Conservation (phyloP, 345 rosid species). For the Luvunga scandens region DNA sequence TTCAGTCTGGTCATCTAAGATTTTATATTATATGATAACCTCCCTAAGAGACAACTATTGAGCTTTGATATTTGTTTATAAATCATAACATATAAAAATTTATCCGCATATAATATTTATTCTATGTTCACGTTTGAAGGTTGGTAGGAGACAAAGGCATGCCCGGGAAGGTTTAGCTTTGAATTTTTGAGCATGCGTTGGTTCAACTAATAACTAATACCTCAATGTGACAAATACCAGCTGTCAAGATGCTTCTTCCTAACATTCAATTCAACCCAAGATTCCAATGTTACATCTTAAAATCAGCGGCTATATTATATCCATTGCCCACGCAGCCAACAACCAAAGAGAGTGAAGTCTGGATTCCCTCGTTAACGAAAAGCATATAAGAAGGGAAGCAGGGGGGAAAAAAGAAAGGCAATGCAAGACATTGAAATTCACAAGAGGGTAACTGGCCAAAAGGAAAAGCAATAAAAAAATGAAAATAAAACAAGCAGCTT, state of each 20-base stretch:
- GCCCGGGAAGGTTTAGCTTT: not conserved
- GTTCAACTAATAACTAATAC: not conserved
- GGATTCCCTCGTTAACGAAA: not conserved
- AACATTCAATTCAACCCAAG: not conserved
- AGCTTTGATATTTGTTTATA: not conserved
- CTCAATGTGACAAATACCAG: not conserved
- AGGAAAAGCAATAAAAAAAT: not conserved
- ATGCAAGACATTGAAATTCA: too few species aligned
- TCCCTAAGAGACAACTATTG: not conserved
- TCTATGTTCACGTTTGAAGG: not conserved
- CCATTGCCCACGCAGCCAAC: not conserved
- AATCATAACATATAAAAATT: not conserved
- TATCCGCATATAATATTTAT: not conserved
- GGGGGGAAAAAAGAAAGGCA: too few species aligned
- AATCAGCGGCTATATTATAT: not conserved
- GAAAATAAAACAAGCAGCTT: not conserved
- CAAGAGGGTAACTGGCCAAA: not conserved
- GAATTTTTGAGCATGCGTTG: not conserved
- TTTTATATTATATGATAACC: not conserved
- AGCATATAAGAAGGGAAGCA: not conserved
- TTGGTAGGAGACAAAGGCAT: not conserved
- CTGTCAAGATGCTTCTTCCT: slow-evolving; percentile 1
- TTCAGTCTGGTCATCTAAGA: not conserved
- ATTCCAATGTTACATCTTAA: not conserved
- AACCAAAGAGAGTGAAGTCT: not conserved